phyloP scores from a whole-genome alignment of 768 basidiomycete species.

The Hortiboletus flavorubellus region DNA sequence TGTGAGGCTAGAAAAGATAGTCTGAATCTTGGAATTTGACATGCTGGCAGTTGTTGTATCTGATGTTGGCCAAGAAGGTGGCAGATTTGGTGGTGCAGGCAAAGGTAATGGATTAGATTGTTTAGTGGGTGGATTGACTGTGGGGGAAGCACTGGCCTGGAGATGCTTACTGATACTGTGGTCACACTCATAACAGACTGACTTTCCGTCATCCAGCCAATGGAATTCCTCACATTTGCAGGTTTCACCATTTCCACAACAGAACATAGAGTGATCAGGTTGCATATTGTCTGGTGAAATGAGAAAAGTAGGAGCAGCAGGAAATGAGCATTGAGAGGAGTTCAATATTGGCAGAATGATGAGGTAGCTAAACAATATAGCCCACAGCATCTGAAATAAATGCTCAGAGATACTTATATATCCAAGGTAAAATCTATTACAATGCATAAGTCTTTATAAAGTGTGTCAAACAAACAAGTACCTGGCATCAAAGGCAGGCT shows the following conservation, averaged over 20 bases:
- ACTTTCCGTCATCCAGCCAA: background rate
- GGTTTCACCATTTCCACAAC: background rate
- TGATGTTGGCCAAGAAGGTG: background rate
- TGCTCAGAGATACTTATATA: no score
- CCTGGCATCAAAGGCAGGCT: conserved; percentile 16
- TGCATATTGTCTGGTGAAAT: no score
- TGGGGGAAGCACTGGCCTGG: background rate
- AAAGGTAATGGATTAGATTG: background rate
- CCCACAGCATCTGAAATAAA: background rate
- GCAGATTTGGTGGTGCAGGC: background rate
- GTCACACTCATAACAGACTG: background rate
- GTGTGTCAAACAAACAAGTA: background rate
- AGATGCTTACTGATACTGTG: conserved; percentile 1
- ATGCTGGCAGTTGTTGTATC: background rate
- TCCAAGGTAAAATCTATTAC: no score
- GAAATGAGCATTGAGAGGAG: no score
- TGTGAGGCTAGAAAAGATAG: background rate
- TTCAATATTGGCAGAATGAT: no score
- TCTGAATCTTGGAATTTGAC: background rate
- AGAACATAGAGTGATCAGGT: background rate
- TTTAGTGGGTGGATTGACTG: background rate
- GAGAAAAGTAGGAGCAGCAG: no score
- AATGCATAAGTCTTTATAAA: no score
- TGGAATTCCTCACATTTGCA: background rate
- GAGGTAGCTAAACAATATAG: no score